Evolutionary conservation across 2,329 filamentous ascomycete species (phyloP), one percentile per base, ranked within the genome.

Genomic region (Cladosporium velox): DNA sequence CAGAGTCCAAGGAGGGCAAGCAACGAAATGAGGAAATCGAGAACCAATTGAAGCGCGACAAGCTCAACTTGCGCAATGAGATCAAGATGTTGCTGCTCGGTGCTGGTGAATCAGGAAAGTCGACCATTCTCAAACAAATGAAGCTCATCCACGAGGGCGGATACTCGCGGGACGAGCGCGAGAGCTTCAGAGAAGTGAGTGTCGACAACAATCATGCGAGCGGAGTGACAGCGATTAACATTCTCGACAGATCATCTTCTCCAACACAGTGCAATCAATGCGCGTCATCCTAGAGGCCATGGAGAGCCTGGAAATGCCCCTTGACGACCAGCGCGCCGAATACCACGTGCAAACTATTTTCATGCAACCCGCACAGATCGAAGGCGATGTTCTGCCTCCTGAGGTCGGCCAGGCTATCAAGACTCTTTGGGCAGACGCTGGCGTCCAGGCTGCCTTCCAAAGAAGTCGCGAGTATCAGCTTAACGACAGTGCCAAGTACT

Each of bases 1-100:
- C 95, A 79, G 95, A 98, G 86, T 95, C 98, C 85, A 97, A 97
- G 90, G 95, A 98, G 93, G 94, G 95, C 84, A 98, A 97, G 91
- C 92, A 93, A 86, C 90, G 95, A 75, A 98, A 99, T 80, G 95
- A 99, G 87, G 94, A 98, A 88, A 99, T 99, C 78, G 95, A 99
- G 84, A 98, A 97, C 81, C 94, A 98, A 86, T 86, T 98, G 79
- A 98, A 97, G 88, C 88, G 92, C 80, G 95, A 99, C 79, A 96
- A 96, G 84, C 91, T 98, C 91, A 91, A 96, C 86, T 93, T 97
- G 85, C 90, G 94, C 76, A 99, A 99, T 75, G 95, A 99, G 84
- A 99, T 99, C 85, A 99, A 99, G 88, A 98, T 99, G 95, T 86
- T 99, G 75, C 87, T 99, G 76, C 90, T 99, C 76, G 95, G 95